Conservation (phyloP, 805 yeast species). For the Nakazawaea wickerhamii region DNA sequence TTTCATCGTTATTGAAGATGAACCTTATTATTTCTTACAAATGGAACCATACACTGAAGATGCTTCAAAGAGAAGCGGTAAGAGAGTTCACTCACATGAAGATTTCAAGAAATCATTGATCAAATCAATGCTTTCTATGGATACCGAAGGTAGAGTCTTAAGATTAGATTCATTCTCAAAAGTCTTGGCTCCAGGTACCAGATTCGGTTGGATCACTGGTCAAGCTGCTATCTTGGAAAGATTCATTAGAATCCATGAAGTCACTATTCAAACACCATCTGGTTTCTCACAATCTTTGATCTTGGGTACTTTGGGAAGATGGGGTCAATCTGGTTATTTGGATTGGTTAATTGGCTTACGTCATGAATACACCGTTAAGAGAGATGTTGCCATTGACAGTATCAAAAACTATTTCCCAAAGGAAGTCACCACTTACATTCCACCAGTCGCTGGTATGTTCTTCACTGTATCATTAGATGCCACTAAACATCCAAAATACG, state of each 20-base stretch:
- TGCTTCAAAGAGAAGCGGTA: conserved; percentile 18
- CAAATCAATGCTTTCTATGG: conserved; percentile 69
- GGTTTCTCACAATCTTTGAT: conserved; percentile 75
- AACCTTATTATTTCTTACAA: conserved; percentile 95
- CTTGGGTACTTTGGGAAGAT: conserved; percentile 65
- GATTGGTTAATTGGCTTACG: conserved; percentile 86
- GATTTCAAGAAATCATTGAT: conserved; percentile 64
- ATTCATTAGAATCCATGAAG: conserved; percentile 69
- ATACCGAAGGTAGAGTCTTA: conserved; percentile 83
- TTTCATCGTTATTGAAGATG: conserved; percentile 85
- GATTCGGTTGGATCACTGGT: conserved; percentile 87
- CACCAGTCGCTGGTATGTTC: conserved; percentile 87
- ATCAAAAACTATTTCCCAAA: conserved; percentile 53
- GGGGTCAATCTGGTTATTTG: conserved; percentile 89
- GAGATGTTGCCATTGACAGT: conserved; percentile 82
- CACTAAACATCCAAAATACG: conserved; percentile 71
- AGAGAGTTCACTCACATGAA: conserved; percentile 41
- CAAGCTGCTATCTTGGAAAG: conserved; percentile 61
- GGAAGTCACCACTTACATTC: conserved; percentile 34
- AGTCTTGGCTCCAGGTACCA: conserved; percentile 85
- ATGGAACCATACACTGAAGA: conserved; percentile 70
- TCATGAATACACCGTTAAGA: conserved; percentile 77
- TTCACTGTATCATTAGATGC: conserved; percentile 72
- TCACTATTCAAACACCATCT: conserved; percentile 70
- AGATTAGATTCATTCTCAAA: conserved; percentile 89